Evolutionary conservation across 768 basidiomycete species (phyloP).

Genomic region (Coprinopsis cinerea): DNA sequence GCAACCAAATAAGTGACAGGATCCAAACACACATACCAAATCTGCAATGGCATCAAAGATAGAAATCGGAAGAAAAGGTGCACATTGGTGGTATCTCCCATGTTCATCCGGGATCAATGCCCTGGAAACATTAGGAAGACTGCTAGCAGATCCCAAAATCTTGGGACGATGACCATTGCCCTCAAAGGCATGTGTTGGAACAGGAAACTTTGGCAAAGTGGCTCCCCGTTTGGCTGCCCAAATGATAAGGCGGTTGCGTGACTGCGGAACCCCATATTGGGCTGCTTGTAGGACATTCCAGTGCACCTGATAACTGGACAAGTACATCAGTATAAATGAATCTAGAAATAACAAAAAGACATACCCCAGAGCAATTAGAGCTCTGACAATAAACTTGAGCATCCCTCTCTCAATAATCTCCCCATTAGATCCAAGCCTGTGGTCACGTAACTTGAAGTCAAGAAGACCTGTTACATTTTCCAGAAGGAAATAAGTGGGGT

Average conservation of each 20-base stretch:
- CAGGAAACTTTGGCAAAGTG: conserved; percentile 54
- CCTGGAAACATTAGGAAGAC: too few relatives aligned
- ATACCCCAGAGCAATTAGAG: conserved; percentile 56
- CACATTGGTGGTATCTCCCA: conserved; percentile 39
- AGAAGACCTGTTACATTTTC: conserved; percentile 71
- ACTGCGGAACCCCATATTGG: conserved; percentile 70
- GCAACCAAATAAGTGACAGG: conserved; percentile 6
- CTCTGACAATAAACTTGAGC: conserved; percentile 59
- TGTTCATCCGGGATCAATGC: conserved; percentile 35
- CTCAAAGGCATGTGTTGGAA: conserved; percentile 52
- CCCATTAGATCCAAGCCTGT: conserved; percentile 19
- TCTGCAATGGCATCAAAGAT: conserved; percentile 65
- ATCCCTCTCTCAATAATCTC: conserved; percentile 32
- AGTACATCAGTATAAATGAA: background rate
- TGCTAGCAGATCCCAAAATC: conserved; percentile 21
- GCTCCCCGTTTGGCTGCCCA: conserved; percentile 56
- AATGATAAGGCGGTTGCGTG: conserved; percentile 62
- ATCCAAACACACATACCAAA: conserved; percentile 41
- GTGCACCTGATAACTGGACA: conserved; percentile 47
- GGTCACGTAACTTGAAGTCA: conserved; percentile 40
- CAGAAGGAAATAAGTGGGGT: conserved; percentile 57
- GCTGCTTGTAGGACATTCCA: conserved; percentile 64
- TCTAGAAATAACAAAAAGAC: conserved; percentile 15
- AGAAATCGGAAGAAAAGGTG: conserved; percentile 54
- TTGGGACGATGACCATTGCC: conserved; percentile 33